phyloP scores from a whole-genome alignment of 2,329 filamentous ascomycete genomes.

The Colletotrichum zoysiae region DNA sequence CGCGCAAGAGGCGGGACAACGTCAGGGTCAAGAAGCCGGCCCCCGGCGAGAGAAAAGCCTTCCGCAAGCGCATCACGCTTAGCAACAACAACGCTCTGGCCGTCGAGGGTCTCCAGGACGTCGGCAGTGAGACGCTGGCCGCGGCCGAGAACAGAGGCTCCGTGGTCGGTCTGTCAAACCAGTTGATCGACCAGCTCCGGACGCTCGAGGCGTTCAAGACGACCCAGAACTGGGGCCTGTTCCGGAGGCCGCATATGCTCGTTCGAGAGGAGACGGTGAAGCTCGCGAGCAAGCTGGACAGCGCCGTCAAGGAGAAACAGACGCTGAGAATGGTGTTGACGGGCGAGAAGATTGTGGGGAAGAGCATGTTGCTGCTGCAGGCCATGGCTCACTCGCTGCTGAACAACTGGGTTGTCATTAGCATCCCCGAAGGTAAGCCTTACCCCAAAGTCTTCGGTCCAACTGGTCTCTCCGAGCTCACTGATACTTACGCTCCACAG shows the following conservation, averaged over 20 bases:
- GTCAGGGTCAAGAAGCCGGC: conserved; percentile 68
- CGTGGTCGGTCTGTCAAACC: conserved; percentile 77
- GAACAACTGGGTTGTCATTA: conserved; percentile 89
- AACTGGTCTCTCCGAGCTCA: not conserved
- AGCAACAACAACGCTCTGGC: conserved; percentile 94
- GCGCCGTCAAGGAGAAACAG: conserved; percentile 65
- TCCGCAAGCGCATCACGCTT: conserved; percentile 89
- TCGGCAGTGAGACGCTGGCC: conserved; percentile 68
- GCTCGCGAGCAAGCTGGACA: conserved; percentile 73
- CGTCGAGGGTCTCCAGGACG: conserved; percentile 74
- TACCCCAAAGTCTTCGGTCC: not conserved
- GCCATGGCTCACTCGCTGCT: conserved; percentile 84
- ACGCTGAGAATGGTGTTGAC: conserved; percentile 75
- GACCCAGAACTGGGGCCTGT: conserved; percentile 89
- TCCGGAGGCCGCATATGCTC: conserved; percentile 83
- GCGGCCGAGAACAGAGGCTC: conserved; percentile 70
- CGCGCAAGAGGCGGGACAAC: conserved; percentile 62
- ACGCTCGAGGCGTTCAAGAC: conserved; percentile 91
- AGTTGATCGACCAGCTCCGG: conserved; percentile 82
- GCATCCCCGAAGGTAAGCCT: conserved; percentile 84
- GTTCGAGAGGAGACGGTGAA: conserved; percentile 83
- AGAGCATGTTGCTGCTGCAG: conserved; percentile 88
- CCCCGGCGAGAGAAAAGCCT: conserved; percentile 86
- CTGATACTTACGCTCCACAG: conserved; percentile 57
- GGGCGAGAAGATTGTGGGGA: conserved; percentile 82